Evolutionary conservation across 441 rosid genomes (phyloP).

Genomic region (Capsella rubella): DNA sequence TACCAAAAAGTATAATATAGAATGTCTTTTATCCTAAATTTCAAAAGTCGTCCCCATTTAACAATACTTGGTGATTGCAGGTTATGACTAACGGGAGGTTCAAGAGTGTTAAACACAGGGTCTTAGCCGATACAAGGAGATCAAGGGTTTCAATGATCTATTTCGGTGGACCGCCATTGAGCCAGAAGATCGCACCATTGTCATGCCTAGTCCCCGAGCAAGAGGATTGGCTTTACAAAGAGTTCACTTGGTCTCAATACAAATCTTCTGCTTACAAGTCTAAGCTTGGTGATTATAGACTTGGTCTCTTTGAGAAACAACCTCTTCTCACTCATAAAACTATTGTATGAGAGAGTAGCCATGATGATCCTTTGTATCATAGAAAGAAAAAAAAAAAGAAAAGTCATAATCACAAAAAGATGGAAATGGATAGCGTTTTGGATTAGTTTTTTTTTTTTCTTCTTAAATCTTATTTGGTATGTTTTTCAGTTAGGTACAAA

Average conservation of each 20-base stretch:
- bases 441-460: constrained; percentile 9
- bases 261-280: constrained; percentile 62
- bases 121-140: constrained; percentile 54
- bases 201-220: constrained; percentile 50
- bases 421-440: constrained; percentile 31
- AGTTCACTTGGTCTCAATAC: constrained; percentile 76
- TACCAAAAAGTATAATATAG: neutral
- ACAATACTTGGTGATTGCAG: constrained; percentile 41
- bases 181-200: constrained; percentile 56
- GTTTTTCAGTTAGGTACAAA: constrained; percentile 32
- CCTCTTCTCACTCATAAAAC: constrained; percentile 46
- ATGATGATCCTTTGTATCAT: constrained; percentile 29
- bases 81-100: constrained; percentile 75
- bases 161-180: constrained; percentile 60
- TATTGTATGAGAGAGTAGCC: constrained; percentile 24
- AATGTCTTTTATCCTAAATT: neutral
- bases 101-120: constrained; percentile 59
- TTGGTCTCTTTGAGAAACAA: constrained; percentile 60
- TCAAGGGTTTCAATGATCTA: constrained; percentile 66
- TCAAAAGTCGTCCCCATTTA: constrained; percentile 11
- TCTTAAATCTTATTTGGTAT: constrained; percentile 2
- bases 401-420: constrained; percentile 11
- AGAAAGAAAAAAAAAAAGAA: neutral
- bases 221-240: constrained; percentile 65
- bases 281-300: constrained; percentile 64